Base-by-base conservation (phyloP, 352 stramenopile species). In the Pythium monospermum region DNA sequence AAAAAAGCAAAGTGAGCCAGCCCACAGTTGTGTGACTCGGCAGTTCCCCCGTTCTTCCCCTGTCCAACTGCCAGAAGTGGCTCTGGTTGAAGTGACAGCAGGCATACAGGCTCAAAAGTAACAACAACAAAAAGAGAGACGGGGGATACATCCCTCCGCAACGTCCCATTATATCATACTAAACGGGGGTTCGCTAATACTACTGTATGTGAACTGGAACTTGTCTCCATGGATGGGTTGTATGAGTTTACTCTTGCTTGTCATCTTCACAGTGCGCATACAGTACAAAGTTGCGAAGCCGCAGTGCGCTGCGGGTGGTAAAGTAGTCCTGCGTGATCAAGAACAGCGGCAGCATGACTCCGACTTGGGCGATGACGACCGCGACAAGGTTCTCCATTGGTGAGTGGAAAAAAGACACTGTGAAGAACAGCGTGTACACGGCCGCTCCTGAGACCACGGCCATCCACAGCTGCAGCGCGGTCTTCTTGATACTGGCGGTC, bases 381-480 rank as follows among this genome's bases (percentile, higher is more conserved):
- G 54, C 80, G 19, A 89, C 55, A 1, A 87, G 32, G 52, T 87
- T 91, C 47, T 91, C 80, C 35, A 63, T 46, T 26, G 73, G 58
- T 47, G 69, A 77, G 68, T 91, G 80, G 65, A 89, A 91, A 57
- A 68, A 86, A 21, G 67, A 68, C 0, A 69, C 62, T 26, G 80
- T 87, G 64, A 83, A 85, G 62, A 83, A 86, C 2, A 88, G 66
- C 52, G 75, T 69, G 64, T 87, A 86, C 11, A 59, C 50, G 10
- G 64, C 68, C 21, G 78, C 7, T 15, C 21, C 57, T 3, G 56
- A 43, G 11, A 87, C 6, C 6, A 78, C 2, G 30, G 74, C 22
- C 32, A 89, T 59, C 73, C 73, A 87, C 16, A 33, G 18, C 30
- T 66, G 66, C 49, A 91, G 51, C 16, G 68, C 8, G n/a, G 58